Base-by-base conservation (phyloP, 2,329 filamentous ascomycete genomes). In the Daldinia sp. region DNA sequence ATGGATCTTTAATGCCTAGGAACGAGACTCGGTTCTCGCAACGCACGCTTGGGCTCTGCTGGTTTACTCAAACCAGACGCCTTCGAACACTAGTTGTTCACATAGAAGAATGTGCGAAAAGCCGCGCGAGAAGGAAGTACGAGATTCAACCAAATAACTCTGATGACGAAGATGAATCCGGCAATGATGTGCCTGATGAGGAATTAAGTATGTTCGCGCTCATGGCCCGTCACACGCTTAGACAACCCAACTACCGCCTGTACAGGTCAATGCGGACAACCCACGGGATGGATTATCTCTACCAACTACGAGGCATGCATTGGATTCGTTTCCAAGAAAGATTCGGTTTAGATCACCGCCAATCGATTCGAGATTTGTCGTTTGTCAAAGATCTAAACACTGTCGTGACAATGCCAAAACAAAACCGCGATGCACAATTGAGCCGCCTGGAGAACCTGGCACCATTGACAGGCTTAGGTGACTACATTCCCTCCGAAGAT, bases 231-330 rank as follows among this genome's bases (percentile, higher is more conserved):
- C 65, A 67, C 19, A 83, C 80, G 0, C 25, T 41, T 0, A 21
- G 49, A 0, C 82, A 84, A 35, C 78, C 80, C 0, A 81, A 83
- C 49, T 76, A 61, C 9, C 74, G 82, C 0, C 64, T 58, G 4
- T 67, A 59, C 1, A 74, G 83, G 2, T 69, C 72, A 0, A 68
- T 85, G 7, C 72, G 80, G 0, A 77, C 70, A 0, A 17, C 82
- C 0, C 81, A 83, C 23, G 83, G 83, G 0, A 63, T 80, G 0
- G 81, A 84, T 37, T 80, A 78, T 23, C 37, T 85, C 2, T 70
- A 76, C 10, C 71, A 76, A 21, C 77, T 85, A 3, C 78, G 83
- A 0, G 82, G 82, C 0, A 64, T 85, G 43, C 58, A 71, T 0
- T 71, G 70, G n/a, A 59, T 83, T 0, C 71, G 75, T 0, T 79